A percentile compares a stretch with the other conserved stretches of the same genome.
phyloP scores from a whole-genome alignment of 441 rosid genomes.

The Kokia cookei region DNA sequence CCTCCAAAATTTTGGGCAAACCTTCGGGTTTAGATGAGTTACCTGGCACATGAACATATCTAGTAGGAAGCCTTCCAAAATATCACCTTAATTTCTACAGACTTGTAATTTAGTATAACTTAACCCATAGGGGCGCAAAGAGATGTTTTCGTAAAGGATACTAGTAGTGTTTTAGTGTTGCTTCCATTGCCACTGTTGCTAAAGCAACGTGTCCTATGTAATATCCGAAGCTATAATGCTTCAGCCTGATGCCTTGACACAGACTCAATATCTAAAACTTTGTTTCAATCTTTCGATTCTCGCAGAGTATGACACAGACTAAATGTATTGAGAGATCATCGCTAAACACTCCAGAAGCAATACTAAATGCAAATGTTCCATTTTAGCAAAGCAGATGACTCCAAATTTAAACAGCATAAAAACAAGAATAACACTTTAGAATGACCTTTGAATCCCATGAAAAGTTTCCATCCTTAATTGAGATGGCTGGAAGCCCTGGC shows the following conservation, averaged over 20 bases:
- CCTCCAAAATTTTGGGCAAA: no score
- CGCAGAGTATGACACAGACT: neutral
- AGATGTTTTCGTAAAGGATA: neutral
- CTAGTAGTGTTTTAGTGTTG: neutral
- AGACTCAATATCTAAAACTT: neutral
- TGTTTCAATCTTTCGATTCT: neutral
- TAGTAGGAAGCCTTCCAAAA: neutral
- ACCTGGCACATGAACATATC: no score
- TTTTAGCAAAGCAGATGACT: neutral
- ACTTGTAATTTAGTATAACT: neutral
- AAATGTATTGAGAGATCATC: neutral
- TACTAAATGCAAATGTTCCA: neutral
- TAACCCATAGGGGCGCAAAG: neutral
- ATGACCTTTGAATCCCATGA: constrained; percentile 91
- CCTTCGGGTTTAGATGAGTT: no score
- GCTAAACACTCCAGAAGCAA: neutral
- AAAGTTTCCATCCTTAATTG: constrained; percentile 77
- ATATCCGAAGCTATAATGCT: neutral
- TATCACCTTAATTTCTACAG: neutral
- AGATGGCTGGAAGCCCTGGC: constrained; percentile 74
- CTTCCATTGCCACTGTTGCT: neutral
- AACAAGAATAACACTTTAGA: constrained; percentile 6
- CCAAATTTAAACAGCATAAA: neutral
- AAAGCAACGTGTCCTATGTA: neutral
- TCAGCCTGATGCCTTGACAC: neutral